Conservation (phyloP, 2,329 filamentous ascomycete genomes). For the Paraphaeosphaeria minitans region DNA sequence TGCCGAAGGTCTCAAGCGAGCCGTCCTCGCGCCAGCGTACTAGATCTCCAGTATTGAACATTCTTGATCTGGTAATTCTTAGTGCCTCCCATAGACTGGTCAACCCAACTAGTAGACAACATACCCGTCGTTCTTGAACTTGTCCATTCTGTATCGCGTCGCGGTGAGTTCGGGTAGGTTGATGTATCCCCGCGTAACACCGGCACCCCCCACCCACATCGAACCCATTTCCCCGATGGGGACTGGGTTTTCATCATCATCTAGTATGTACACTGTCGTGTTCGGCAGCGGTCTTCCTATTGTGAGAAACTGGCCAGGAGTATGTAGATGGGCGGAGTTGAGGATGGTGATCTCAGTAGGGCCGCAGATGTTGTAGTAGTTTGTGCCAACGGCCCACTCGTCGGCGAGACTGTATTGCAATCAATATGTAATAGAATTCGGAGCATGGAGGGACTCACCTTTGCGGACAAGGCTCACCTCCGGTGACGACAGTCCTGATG, state of each 20-base stretch:
- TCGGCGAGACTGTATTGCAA: conserved; percentile 55
- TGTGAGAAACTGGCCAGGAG: conserved; percentile 53
- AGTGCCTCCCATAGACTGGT: background rate
- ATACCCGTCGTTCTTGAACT: conserved; percentile 59
- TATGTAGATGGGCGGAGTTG: conserved; percentile 61
- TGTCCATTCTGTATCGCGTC: conserved; percentile 57
- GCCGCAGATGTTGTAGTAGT: conserved; percentile 60
- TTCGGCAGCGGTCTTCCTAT: conserved; percentile 64
- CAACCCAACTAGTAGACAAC: background rate
- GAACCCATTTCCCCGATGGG: conserved; percentile 55
- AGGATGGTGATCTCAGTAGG: conserved; percentile 66
- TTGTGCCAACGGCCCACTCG: conserved; percentile 56
- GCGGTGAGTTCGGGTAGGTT: conserved; percentile 59
- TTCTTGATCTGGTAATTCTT: conserved; percentile 40
- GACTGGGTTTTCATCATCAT: conserved; percentile 54
- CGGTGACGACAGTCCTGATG: conserved; percentile 59
- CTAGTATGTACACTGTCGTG: conserved; percentile 61
- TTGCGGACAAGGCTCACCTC: conserved; percentile 60
- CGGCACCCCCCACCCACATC: conserved; percentile 63
- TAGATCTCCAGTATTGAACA: conserved; percentile 67
- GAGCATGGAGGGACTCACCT: conserved; percentile 39
- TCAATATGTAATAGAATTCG: background rate
- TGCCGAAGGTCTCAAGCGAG: conserved; percentile 60
- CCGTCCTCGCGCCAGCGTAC: conserved; percentile 61
- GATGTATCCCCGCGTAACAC: conserved; percentile 62